Evolutionary conservation across 73 alveolate genomes (phyloP).

Genomic region (Tetrahymena elliotti): DNA sequence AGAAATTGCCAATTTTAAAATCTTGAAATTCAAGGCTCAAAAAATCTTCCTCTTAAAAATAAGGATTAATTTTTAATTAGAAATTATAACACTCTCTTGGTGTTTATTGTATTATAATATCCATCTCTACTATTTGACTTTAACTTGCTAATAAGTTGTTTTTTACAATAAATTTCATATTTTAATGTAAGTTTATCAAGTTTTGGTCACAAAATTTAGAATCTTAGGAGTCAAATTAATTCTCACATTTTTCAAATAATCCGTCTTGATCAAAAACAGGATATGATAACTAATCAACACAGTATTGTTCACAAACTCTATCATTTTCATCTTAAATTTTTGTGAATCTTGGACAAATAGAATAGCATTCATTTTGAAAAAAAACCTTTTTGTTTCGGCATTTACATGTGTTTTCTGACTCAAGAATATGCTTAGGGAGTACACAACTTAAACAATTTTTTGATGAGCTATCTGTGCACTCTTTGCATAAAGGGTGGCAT

Average conservation of each 20-base stretch:
- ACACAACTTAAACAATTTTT: not conserved
- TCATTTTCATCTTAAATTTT: too few relatives aligned
- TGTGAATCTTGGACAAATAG: not conserved
- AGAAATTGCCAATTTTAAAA: too few relatives aligned
- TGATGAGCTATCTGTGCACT: not conserved
- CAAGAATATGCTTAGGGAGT: not conserved
- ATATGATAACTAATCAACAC: not conserved
- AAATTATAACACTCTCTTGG: not conserved
- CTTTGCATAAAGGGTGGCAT: not conserved
- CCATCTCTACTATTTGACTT: not conserved
- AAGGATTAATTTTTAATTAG: not conserved
- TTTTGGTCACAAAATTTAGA: too few relatives aligned
- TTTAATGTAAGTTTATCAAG: not conserved
- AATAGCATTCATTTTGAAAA: not conserved
- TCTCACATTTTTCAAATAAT: not conserved
- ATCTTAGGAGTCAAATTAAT: not conserved
- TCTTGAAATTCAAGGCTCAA: not conserved
- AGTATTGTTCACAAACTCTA: not conserved
- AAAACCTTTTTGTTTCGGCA: not conserved
- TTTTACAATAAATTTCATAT: too few relatives aligned
- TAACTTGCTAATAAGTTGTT: too few relatives aligned
- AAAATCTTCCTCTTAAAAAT: not conserved
- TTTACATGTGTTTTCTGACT: not conserved
- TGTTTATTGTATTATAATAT: not conserved
- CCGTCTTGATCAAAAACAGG: not conserved